A percentile compares a stretch with the other conserved stretches of the same genome.
These are phyloP conservation scores for Hyphopichia burtonii DNA, from an alignment of 1,139 yeast species.

Conservation along the genomic window DNA sequence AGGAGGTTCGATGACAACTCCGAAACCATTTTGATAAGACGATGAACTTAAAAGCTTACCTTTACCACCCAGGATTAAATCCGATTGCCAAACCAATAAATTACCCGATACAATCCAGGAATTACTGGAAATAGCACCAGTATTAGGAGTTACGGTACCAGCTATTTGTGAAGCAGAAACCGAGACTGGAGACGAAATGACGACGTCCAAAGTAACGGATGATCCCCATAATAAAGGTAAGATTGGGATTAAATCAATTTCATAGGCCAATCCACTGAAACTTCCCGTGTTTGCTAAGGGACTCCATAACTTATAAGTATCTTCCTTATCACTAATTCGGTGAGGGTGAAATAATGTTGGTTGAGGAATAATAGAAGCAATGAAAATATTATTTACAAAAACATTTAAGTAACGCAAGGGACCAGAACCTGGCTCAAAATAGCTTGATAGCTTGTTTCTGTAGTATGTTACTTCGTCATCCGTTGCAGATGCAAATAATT, in stretches of 20 bases:
- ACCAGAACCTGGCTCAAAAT: conserved; percentile 10
- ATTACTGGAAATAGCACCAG: conserved; percentile 8
- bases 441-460: conserved; percentile 13
- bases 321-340: conserved; percentile 10
- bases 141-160: conserved; percentile 10
- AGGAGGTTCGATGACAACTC: conserved; percentile 14
- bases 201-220: conserved; percentile 17
- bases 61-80: conserved; percentile 6
- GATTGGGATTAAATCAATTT: conserved; percentile 23
- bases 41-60: conserved; percentile 9
- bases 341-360: conserved; percentile 27
- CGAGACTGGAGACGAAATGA: conserved; percentile 20
- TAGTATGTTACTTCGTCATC: conserved; percentile 22
- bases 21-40: conserved; percentile 12
- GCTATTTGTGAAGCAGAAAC: conserved; percentile 15
- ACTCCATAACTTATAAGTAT: conserved; percentile 15
- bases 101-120: conserved; percentile 17
- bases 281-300: conserved; percentile 27
- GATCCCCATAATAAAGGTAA: conserved; percentile 31
- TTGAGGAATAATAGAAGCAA: conserved; percentile 23
- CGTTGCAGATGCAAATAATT: conserved; percentile 24
- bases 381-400: conserved; percentile 18
- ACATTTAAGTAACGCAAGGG: conserved; percentile 27
- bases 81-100: conserved; percentile 16
- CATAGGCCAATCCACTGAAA: conserved; percentile 25